Conservation (phyloP, 2,329 filamentous ascomycete genomes). For the Trichoderma pleuroti region DNA sequence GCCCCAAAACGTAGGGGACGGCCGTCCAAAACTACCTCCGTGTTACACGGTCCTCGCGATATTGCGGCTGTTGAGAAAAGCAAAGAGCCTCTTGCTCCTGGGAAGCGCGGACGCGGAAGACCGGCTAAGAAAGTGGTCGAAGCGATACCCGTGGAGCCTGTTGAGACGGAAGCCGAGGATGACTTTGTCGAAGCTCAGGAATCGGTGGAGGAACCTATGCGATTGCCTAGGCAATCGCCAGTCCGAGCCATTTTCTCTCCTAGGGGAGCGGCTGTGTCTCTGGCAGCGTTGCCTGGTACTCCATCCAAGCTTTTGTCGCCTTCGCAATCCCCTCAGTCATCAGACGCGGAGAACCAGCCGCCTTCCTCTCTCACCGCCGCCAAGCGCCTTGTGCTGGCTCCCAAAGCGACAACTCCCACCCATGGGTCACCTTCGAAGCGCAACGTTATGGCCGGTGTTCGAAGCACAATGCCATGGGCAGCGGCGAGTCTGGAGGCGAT, state of each 20-base stretch:
- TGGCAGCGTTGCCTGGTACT: slow-evolving; percentile 39
- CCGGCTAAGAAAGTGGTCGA: slow-evolving; percentile 32
- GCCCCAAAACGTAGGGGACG: slow-evolving; percentile 10
- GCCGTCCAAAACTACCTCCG: slow-evolving; percentile 29
- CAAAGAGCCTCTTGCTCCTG: slow-evolving; percentile 25
- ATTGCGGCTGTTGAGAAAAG: slow-evolving; percentile 17
- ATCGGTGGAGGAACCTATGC: slow-evolving; percentile 19
- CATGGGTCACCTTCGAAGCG: slow-evolving; percentile 60
- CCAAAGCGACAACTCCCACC: slow-evolving; percentile 45
- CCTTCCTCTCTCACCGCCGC: slow-evolving; percentile 60
- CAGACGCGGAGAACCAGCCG: slow-evolving; percentile 75
- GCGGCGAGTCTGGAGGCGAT: slow-evolving; percentile 72
- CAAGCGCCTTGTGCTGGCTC: slow-evolving; percentile 47
- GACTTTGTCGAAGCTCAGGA: background rate
- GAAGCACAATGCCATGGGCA: slow-evolving; percentile 64
- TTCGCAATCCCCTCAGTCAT: slow-evolving; percentile 69
- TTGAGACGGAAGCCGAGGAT: slow-evolving; percentile 5
- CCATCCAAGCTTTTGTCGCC: slow-evolving; percentile 49
- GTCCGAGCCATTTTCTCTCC: slow-evolving; percentile 9
- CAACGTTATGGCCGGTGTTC: slow-evolving; percentile 52
- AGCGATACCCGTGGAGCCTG: background rate
- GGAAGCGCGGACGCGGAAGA: slow-evolving; percentile 31
- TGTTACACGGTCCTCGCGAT: background rate
- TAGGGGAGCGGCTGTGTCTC: background rate
- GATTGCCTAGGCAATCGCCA: background rate